Evolutionary conservation across 2,329 filamentous ascomycete genomes (phyloP), one percentile per base, ranked within the genome.

Genomic region (Fusarium austroafricanum): DNA sequence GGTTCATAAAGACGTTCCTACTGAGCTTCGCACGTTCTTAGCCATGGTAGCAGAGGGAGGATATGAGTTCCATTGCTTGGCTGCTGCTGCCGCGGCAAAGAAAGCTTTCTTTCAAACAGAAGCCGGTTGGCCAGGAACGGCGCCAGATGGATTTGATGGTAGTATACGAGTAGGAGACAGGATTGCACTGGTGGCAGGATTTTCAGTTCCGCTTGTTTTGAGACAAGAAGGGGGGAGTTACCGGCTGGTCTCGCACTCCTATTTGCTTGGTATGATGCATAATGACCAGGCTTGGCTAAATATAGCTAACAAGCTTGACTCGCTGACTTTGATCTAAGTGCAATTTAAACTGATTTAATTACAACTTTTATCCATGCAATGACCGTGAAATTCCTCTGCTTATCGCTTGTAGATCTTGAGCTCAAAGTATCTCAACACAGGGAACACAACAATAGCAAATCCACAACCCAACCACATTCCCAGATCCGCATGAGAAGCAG

Each of bases 391-490:
- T n/a, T 10, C 12, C 2, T 7, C 21, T 7, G 8, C 12, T 8
- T 61, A 61, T n/a, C 74, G 73, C 21, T 68, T 68, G 6, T 76
- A 58, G 0, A 67, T n/a, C 55, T 70, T 75, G 5, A 78, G 54
- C 55, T 78, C 76, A 14, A 77, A 44, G 17, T 67, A 66, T 43
- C 76, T 62, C 31, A 78, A 35, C 1, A 73, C 68, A 1, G 73
- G 71, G 37, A 77, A 78, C 1, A 67, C 47, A 2, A 78, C 76
- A 71, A 92, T 90, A 2, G 80, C 83, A 74, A 92, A 92, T 0
- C 83, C 90, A 46, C 92, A 75, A 75, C 92, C 90, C 67, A 92
- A 88, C 6, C 81, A 82, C 33, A 84, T 76, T 20, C 86, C 87
- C 49, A 78, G 80, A 26, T 78, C 81, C 73, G 57, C 81, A 77